Base-by-base conservation (phyloP, 1,284 basidiomycete genomes). In the Sanghuangporus weigelae region DNA sequence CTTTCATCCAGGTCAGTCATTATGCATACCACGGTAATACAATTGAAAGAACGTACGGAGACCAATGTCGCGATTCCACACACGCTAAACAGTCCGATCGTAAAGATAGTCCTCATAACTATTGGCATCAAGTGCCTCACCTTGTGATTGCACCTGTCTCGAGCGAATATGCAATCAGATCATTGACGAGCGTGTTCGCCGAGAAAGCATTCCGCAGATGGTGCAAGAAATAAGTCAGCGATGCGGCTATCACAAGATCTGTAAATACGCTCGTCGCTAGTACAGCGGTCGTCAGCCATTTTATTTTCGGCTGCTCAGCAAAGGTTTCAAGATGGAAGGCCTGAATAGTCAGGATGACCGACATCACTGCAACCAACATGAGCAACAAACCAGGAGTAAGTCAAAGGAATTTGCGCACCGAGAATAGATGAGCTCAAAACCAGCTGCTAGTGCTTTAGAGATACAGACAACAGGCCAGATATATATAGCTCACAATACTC, bases 11-110 rank as follows among this genome's bases (percentile, higher is more conserved):
- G 26, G 1, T 19, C 16, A n/a, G 16, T 46, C 16, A 46, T 7
- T 31, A 5, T 2, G n/a, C 6, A 46, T 46, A 14, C 21, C 44
- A 14, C n/a, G 44, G 6, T 4, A 46, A n/a, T 19, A 12, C 44
- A n/a, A 23, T 6, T 23, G 50, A 51, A 26, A 14, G 7, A 51
- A 69, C 82, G 63, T 67, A 89, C 86, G 63, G 85, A 69, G 48
- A 87, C 71, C 60, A 90, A 66, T 0, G 83, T 85, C 10, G 81
- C 74, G 38, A 84, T 68, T 71, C 87, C 89, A 71, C 82, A 75
- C 19, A 82, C 79, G 65, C 86, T 88, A 69, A 6, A 12, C 44
- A 10, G 39, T 8, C 36, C 19, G 21, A 48, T 51, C 10, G 19
- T 60, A 14, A 60, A 39, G 14, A 39, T 16, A 21, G 44, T 46